A percentile compares a stretch with the other conserved stretches of the same genome.
phyloP scores from a whole-genome alignment of 208 protist genomes.

The Willaertia magna region DNA sequence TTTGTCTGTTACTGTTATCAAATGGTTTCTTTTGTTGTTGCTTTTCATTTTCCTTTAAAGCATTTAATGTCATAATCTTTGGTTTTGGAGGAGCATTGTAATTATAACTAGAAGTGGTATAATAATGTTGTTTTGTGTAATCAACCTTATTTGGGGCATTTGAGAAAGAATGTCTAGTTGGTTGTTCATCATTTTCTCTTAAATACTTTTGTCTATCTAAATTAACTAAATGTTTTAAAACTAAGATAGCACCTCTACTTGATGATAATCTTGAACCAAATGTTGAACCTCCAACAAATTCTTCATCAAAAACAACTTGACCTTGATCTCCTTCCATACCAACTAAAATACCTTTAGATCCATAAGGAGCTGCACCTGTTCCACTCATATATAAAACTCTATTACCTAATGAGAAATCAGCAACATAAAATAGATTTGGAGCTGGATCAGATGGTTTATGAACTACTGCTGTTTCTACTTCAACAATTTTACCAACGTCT shows the following conservation, averaged over 20 bases:
- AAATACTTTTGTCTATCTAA: neutral
- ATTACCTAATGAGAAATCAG: neutral
- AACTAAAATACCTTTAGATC: neutral
- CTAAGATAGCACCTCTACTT: neutral
- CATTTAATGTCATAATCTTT: too few relatives aligned
- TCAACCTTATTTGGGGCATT: neutral
- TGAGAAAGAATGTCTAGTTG: neutral
- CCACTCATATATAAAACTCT: neutral
- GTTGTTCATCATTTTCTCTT: neutral
- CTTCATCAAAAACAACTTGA: neutral
- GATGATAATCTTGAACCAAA: neutral
- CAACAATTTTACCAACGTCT: neutral
- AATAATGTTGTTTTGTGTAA: neutral
- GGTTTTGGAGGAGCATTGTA: neutral
- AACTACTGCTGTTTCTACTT: neutral
- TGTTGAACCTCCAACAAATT: conserved; percentile 3
- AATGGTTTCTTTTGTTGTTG: too few relatives aligned
- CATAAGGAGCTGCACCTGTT: neutral
- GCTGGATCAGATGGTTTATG: neutral
- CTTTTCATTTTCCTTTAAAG: too few relatives aligned
- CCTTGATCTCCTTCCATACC: neutral
- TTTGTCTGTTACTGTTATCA: too few relatives aligned
- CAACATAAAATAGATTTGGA: neutral
- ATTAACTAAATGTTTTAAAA: neutral
- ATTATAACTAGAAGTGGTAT: neutral